phyloP scores from a whole-genome alignment of 495 filamentous ascomycete genomes.

The Penicillium cosmopolitanum region DNA sequence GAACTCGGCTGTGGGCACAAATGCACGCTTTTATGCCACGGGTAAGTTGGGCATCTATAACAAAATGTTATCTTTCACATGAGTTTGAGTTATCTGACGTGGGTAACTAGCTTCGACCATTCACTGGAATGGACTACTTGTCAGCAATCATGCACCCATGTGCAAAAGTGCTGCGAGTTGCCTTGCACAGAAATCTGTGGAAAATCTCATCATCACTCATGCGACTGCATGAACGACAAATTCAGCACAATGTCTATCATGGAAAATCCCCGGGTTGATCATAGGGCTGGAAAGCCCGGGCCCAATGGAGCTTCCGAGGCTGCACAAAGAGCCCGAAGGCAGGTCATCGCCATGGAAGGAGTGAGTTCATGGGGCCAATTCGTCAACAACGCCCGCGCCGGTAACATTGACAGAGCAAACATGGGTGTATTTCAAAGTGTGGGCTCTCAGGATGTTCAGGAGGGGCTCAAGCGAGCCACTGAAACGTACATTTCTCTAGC shows the following conservation, averaged over 20 bases:
- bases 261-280: not conserved
- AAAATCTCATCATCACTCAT: constrained; percentile 16
- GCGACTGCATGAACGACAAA: constrained; percentile 7
- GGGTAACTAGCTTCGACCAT: constrained; percentile 8
- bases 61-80: not conserved
- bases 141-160: constrained; percentile 6
- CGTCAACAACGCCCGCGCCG: not conserved
- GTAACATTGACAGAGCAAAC: not conserved
- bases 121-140: constrained; percentile 8
- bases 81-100: not conserved
- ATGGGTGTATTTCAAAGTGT: not conserved
- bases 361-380: not conserved
- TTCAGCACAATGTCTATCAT: not conserved
- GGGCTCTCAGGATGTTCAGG: not conserved
- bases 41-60: constrained; percentile 25
- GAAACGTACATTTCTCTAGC: not conserved
- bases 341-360: not conserved
- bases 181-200: constrained; percentile 13
- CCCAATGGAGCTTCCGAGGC: not conserved
- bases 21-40: constrained; percentile 45
- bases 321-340: not conserved
- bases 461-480: not conserved
- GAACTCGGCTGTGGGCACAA: constrained; percentile 44
- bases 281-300: too few relatives aligned
- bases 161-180: constrained; percentile 6